Percentiles rank a stretch among this genome's conserved stretches.
Conservation (phyloP, 352 stramenopile genomes). For the Blastocystis sp. region DNA sequence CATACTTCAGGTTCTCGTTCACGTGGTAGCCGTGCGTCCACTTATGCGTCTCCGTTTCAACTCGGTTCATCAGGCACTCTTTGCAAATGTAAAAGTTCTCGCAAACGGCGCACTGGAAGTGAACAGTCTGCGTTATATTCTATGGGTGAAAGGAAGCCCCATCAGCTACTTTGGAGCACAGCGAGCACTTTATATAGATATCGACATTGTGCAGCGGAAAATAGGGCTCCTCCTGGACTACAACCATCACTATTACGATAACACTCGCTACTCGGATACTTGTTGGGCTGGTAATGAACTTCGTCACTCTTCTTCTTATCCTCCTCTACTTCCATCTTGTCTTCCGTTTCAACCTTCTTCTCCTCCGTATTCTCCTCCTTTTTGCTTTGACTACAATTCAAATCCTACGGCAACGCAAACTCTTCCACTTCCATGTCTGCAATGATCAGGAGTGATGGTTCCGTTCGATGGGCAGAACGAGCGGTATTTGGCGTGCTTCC, state of each 20-base stretch:
- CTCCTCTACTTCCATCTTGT: not conserved
- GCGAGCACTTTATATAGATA: conserved; percentile 13
- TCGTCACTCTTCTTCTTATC: not conserved
- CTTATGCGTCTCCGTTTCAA: conserved; percentile 78
- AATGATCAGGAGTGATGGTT: no score
- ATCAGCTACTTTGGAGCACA: conserved; percentile 7
- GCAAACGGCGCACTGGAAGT: conserved; percentile 80
- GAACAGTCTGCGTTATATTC: conserved; percentile 79
- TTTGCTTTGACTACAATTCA: not conserved
- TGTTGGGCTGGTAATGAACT: not conserved
- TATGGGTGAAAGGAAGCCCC: not conserved
- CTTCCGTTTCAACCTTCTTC: not conserved
- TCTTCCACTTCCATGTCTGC: not conserved
- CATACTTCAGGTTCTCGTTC: conserved; percentile 76
- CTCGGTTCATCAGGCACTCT: conserved; percentile 89
- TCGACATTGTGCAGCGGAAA: conserved; percentile 38
- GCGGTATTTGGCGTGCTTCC: no score
- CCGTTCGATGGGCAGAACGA: no score
- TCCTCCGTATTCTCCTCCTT: not conserved
- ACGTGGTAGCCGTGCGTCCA: conserved; percentile 81
- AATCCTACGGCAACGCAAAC: not conserved
- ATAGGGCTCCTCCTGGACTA: conserved; percentile 62
- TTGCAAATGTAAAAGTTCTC: conserved; percentile 87
- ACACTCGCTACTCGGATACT: conserved; percentile 15
- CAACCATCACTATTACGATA: not conserved